Base-by-base conservation (phyloP, 495 filamentous ascomycete species). In the Platismatia glauca region DNA sequence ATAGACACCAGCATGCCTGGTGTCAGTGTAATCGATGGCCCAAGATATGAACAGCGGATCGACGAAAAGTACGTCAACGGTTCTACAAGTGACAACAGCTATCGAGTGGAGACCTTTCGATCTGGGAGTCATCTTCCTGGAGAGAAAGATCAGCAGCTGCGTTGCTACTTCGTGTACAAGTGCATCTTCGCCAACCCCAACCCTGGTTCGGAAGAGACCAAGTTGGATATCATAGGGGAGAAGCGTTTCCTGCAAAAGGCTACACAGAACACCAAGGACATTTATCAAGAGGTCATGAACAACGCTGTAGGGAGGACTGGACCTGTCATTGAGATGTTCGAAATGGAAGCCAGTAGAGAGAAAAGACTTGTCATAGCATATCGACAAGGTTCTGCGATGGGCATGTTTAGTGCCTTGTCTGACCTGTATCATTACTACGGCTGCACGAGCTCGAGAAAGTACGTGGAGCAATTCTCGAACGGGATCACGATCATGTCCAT, bases 361-460 rank as follows among this genome's bases (percentile, higher is more conserved):
- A 96, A 95, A 82, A 76, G 94, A 67, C 78, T 98, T 62, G 91
- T 98, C 62, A 84, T 97, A 70, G 95, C 91, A 41, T 97, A 96
- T 78, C 90, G 90, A 55, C 88, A 92, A 65, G 85, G 92, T 57
- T 96, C 93, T 12, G 95, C 94, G 29, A 82, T 91, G 74, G 95
- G 94, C 44, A 76, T 98, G 67, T 98, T 98, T 79, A 96, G 91
- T 66, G 91, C 94, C 29, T 75, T 98, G 60, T 95, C 90, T 63
- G 95, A 97, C 73, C 79, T 98, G 29, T 98, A 98, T 75, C 94
- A 98, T 77, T 97, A 96, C 80, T 97, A 98, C 71, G 95, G 95
- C 31, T 83, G 96, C 57, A 97, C 94, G 3, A 95, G 90, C 72
- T 91, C 94, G 3, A 84, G 94, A 58, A 98, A 98, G 78, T 98